A percentile compares a stretch with the other conserved stretches of the same genome.
Conservation (phyloP, 805 yeast species). For the Vanderwaltozyma tropicalis region DNA sequence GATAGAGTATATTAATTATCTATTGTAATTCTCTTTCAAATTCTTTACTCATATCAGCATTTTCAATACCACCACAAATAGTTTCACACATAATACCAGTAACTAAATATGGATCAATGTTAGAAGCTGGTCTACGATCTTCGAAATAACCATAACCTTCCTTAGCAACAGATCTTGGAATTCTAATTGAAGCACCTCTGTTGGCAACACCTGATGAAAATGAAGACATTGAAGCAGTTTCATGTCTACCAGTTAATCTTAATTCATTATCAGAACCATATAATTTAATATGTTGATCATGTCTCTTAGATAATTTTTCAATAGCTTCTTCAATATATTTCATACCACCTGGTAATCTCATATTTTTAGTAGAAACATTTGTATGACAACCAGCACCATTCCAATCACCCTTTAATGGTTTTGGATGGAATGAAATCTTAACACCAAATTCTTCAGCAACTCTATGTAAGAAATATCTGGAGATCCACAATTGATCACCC, state of each 20-base stretch:
- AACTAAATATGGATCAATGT: slow-evolving; percentile 97
- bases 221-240: slow-evolving; percentile 86
- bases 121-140: slow-evolving; percentile 99
- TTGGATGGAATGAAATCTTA: slow-evolving; percentile 97
- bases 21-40: slow-evolving; percentile 54
- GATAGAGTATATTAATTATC: neutral
- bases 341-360: slow-evolving; percentile 97
- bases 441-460: slow-evolving; percentile 98
- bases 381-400: slow-evolving; percentile 99
- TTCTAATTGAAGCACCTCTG: slow-evolving; percentile 98
- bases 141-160: slow-evolving; percentile 98
- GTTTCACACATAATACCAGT: slow-evolving; percentile 98
- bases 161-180: slow-evolving; percentile 96
- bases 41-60: slow-evolving; percentile 90
- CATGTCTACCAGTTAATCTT: slow-evolving; percentile 97
- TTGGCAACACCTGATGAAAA: slow-evolving; percentile 98
- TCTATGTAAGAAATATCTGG: slow-evolving; percentile 85
- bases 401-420: slow-evolving; percentile 98
- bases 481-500: slow-evolving; percentile 97
- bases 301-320: slow-evolving; percentile 90
- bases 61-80: slow-evolving; percentile 86
- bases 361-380: slow-evolving; percentile 82
- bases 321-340: slow-evolving; percentile 85
- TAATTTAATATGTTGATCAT: slow-evolving; percentile 86
- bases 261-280: slow-evolving; percentile 92